phyloP scores from a whole-genome alignment of 2,329 filamentous ascomycete species.

The Colletotrichum spaethianum region DNA sequence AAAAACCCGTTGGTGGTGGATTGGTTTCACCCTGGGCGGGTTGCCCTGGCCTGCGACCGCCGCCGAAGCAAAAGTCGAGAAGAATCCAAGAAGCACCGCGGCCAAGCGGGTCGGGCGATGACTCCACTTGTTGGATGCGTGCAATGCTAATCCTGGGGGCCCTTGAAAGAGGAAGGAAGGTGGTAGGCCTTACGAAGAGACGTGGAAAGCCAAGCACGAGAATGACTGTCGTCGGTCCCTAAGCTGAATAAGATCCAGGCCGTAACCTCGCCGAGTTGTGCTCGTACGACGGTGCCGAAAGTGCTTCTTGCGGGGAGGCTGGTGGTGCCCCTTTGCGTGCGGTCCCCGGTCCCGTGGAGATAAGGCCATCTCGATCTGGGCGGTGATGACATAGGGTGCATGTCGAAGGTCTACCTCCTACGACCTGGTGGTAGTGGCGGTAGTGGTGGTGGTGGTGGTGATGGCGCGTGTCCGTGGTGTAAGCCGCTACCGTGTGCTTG shows the following conservation, averaged over 20 bases:
- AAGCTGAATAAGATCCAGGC: slow-evolving; percentile 12
- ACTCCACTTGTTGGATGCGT: not conserved
- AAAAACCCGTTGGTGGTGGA: slow-evolving; percentile 4
- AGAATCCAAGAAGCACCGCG: not conserved
- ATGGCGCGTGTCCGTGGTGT: not conserved
- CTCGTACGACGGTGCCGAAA: not conserved
- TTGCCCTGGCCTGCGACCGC: slow-evolving; percentile 18
- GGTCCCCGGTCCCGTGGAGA: not conserved
- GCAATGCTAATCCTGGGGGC: slow-evolving; percentile 11
- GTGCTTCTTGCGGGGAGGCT: too few relatives aligned
- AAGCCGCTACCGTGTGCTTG: not conserved
- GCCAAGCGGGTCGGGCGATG: not conserved
- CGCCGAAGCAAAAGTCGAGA: slow-evolving; percentile 1
- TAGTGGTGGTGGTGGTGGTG: not conserved
- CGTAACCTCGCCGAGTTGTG: slow-evolving; percentile 9
- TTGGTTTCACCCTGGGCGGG: slow-evolving; percentile 34
- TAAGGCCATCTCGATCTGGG: not conserved
- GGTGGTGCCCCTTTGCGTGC: not conserved
- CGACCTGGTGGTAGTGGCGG: not conserved
- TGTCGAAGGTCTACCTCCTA: not conserved
- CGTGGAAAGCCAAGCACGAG: too few relatives aligned
- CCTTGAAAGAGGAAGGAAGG: not conserved
- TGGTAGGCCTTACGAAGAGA: not conserved
- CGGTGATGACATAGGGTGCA: not conserved
- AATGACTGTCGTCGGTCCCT: not conserved